These are phyloP conservation scores for Arxiozyma heterogenica DNA, from an alignment of 1,139 yeast genomes.

Conservation along the genomic window DNA sequence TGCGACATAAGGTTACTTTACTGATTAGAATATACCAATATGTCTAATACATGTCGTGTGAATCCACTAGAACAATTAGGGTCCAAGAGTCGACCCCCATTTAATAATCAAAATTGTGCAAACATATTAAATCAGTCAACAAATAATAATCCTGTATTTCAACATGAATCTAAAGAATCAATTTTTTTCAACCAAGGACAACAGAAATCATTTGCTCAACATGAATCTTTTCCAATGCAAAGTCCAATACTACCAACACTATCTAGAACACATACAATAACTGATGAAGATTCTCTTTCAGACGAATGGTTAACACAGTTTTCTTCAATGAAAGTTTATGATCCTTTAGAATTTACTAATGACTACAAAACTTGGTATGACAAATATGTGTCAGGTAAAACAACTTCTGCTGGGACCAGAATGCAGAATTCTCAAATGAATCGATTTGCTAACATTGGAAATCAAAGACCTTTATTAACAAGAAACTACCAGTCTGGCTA, in stretches of 20 bases:
- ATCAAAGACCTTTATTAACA: not conserved
- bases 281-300: not conserved
- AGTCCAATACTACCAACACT: not conserved
- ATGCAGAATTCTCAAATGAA: not conserved
- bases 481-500: not conserved
- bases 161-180: not conserved
- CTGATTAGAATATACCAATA: not conserved
- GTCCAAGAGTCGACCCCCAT: not conserved
- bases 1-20: not conserved
- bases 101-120: not conserved
- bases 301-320: conserved; percentile 21
- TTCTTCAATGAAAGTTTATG: conserved; percentile 20
- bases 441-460: not conserved
- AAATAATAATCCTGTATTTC: not conserved
- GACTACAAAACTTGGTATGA: conserved; percentile 23
- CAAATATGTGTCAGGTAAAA: conserved; percentile 10
- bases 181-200: not conserved
- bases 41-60: conserved; percentile 6
- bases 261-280: not conserved
- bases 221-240: no score
- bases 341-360: conserved; percentile 23
- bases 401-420: not conserved
- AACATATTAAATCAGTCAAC: not conserved
- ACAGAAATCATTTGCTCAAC: not conserved
- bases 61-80: conserved; percentile 5